These are phyloP conservation scores for Ceratocystis destructans DNA, from an alignment of 2,329 filamentous ascomycete species.

Conservation along the genomic window DNA sequence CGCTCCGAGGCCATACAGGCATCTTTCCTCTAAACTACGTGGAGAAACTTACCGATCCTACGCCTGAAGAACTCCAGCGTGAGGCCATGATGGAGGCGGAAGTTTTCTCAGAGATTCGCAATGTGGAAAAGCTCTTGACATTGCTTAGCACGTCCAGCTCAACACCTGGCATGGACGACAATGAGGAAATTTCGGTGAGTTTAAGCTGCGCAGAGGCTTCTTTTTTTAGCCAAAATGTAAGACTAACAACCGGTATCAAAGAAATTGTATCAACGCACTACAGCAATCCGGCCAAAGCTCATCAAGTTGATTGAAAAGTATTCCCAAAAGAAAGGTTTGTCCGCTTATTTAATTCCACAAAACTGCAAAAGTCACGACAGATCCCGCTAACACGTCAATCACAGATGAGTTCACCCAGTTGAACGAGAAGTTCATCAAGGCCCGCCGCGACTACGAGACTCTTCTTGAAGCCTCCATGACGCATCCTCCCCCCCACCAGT, in stretches of 20 bases:
- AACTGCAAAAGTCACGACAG: not conserved
- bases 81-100: constrained; percentile 88
- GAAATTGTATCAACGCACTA: constrained; percentile 79
- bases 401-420: constrained; percentile 94
- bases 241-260: constrained; percentile 23
- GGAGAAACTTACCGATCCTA: constrained; percentile 91
- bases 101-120: constrained; percentile 52
- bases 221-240: not conserved
- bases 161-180: constrained; percentile 71
- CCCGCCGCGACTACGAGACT: constrained; percentile 86
- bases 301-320: constrained; percentile 99
- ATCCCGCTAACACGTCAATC: constrained; percentile 3
- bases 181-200: constrained; percentile 82
- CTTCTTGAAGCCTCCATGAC: constrained; percentile 95
- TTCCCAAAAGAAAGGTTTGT: constrained; percentile 88
- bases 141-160: constrained; percentile 77
- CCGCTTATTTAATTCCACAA: not conserved
- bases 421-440: constrained; percentile 99
- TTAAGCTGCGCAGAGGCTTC: not conserved
- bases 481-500: constrained; percentile 62
- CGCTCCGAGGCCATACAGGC: constrained; percentile 81
- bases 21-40: constrained; percentile 99
- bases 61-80: constrained; percentile 80
- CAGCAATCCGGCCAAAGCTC: constrained; percentile 88
- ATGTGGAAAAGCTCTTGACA: constrained; percentile 60